Conservation (phyloP, 2,329 filamentous ascomycete species). For the Cercospora beticola region DNA sequence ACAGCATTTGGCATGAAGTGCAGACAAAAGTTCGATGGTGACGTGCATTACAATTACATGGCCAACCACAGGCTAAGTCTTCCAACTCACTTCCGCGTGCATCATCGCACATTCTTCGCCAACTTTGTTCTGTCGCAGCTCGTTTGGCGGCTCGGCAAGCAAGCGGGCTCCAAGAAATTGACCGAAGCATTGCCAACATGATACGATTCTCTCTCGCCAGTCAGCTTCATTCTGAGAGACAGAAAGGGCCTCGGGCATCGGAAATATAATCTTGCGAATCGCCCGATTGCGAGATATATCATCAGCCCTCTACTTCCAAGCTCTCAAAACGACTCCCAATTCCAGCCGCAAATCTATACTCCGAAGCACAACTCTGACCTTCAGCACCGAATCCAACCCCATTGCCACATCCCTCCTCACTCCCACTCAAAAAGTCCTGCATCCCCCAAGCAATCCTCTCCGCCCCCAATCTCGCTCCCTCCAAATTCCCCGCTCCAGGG, state of each 20-base stretch:
- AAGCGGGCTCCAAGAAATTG: background rate
- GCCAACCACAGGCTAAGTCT: too few species aligned
- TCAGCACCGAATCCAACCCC: conserved; percentile 26
- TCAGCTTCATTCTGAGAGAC: background rate
- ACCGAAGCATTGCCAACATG: background rate
- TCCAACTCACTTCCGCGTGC: background rate
- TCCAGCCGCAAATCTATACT: conserved; percentile 37
- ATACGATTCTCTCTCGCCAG: background rate
- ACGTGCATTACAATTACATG: background rate
- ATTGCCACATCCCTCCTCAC: conserved; percentile 28
- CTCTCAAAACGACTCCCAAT: conserved; percentile 46
- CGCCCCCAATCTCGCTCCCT: conserved; percentile 69
- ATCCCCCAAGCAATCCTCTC: conserved; percentile 72
- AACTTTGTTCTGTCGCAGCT: background rate
- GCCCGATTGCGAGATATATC: background rate
- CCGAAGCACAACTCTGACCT: background rate
- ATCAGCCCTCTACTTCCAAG: conserved; percentile 24
- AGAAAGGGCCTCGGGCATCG: background rate
- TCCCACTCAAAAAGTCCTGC: conserved; percentile 48
- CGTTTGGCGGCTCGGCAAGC: background rate
- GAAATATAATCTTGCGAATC: background rate
- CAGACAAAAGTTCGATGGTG: background rate
- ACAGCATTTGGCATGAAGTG: background rate
- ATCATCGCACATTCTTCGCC: background rate
- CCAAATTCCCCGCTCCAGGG: conserved; percentile 71